These are phyloP conservation scores for Rhodotorula mucilaginosa DNA, from an alignment of 1,284 basidiomycete species.

Conservation along the genomic window DNA sequence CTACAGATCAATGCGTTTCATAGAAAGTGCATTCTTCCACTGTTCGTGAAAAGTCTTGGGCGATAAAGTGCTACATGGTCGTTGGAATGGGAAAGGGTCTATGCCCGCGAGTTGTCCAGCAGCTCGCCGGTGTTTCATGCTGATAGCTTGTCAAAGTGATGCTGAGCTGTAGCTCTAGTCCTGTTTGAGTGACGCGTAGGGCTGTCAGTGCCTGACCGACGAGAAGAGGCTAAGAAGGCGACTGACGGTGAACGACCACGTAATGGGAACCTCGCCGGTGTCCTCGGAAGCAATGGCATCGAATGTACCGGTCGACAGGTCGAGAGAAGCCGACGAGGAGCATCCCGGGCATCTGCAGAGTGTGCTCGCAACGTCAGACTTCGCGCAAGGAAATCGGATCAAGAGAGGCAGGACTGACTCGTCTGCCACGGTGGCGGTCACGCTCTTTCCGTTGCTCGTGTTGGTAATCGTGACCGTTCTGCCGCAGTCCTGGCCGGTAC, in stretches of 20 bases:
- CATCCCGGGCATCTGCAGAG: slow-evolving; percentile 78
- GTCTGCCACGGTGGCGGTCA: slow-evolving; percentile 5
- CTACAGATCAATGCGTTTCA: no score
- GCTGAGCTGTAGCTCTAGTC: not conserved
- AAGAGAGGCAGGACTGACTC: not conserved
- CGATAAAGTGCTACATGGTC: no score
- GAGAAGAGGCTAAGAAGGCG: not conserved
- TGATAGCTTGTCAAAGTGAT: not conserved
- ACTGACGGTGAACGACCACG: slow-evolving; percentile 23
- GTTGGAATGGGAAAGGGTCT: no score
- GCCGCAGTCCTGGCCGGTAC: slow-evolving; percentile 62
- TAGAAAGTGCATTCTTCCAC: no score
- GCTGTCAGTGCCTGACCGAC: not conserved
- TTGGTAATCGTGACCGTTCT: slow-evolving; percentile 63
- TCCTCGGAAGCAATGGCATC: slow-evolving; percentile 57
- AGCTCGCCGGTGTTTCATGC: no score
- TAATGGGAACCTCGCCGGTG: slow-evolving; percentile 58
- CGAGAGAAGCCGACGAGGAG: slow-evolving; percentile 63
- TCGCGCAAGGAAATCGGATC: not conserved
- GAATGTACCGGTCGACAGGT: slow-evolving; percentile 77
- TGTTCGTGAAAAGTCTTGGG: no score
- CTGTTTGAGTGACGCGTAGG: no score
- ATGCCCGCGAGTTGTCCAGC: no score
- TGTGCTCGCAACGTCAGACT: fast-evolving
- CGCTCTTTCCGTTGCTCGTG: slow-evolving; percentile 46